These are phyloP conservation scores for Suillus spraguei DNA, from an alignment of 768 basidiomycete species.

Conservation along the genomic window DNA sequence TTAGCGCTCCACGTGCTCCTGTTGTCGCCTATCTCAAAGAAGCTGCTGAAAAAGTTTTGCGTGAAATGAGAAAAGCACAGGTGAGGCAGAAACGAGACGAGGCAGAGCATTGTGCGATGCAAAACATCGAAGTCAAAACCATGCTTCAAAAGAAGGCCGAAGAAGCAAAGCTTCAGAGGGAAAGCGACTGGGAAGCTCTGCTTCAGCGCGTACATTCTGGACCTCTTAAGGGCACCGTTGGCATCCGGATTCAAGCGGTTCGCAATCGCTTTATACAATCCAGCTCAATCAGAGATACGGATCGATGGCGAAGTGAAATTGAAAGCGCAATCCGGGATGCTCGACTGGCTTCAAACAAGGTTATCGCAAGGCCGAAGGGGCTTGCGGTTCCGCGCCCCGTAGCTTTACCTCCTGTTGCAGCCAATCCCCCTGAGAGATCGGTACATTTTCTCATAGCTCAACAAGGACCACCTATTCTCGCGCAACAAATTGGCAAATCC, in stretches of 20 bases:
- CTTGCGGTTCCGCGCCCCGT: constrained; percentile 11
- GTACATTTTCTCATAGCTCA: constrained; percentile 51
- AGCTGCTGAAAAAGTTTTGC: constrained; percentile 40
- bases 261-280: constrained; percentile 62
- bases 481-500: constrained; percentile 29
- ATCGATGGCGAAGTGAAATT: constrained; percentile 69
- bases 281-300: constrained; percentile 46
- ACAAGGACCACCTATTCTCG: constrained; percentile 47
- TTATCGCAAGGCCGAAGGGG: constrained; percentile 38
- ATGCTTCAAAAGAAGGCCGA: constrained; percentile 65
- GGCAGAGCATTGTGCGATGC: constrained; percentile 32
- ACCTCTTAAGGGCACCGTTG: constrained; percentile 48
- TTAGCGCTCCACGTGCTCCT: constrained; percentile 54
- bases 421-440: constrained; percentile 52
- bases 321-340: constrained; percentile 57
- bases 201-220: constrained; percentile 57
- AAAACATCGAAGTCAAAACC: constrained; percentile 48
- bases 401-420: constrained; percentile 41
- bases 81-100: constrained; percentile 36
- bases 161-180: constrained; percentile 58
- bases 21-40: constrained; percentile 48
- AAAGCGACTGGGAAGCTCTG: constrained; percentile 66
- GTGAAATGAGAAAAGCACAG: constrained; percentile 46
- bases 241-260: constrained; percentile 55
- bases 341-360: constrained; percentile 47